Evolutionary conservation across 2,329 filamentous ascomycete species (phyloP).

Genomic region (Fonsecaea erecta): DNA sequence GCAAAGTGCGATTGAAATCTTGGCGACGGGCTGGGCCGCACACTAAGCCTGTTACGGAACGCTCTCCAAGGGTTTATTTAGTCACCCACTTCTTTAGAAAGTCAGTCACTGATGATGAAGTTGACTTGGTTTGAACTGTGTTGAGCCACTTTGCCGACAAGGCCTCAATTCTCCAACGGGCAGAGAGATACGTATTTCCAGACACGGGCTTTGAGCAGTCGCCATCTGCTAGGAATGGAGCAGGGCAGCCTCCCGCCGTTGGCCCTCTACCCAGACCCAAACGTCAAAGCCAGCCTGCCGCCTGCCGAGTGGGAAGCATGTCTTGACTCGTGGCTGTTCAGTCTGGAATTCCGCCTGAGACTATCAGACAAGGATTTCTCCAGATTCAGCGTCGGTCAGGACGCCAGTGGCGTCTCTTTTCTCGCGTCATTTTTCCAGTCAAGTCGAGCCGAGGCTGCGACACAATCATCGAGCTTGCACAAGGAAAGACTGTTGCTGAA

Average conservation of each 20-base stretch:
- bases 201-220: neutral
- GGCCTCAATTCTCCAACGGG: neutral
- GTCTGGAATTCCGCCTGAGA: slow-evolving; percentile 68
- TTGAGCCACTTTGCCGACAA: neutral
- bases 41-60: neutral
- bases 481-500: slow-evolving; percentile 59
- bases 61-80: neutral
- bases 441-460: neutral
- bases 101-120: neutral
- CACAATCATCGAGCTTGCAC: slow-evolving; percentile 9
- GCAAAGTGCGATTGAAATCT: slow-evolving; percentile 26
- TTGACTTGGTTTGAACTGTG: neutral
- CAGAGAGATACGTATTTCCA: neutral
- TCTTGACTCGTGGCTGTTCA: slow-evolving; percentile 73
- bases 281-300: slow-evolving; percentile 68
- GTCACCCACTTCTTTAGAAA: neutral
- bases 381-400: slow-evolving; percentile 48
- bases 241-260: slow-evolving; percentile 64
- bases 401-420: slow-evolving; percentile 27
- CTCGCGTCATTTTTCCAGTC: slow-evolving; percentile 29
- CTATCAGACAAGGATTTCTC: slow-evolving; percentile 62
- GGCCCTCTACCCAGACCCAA: slow-evolving; percentile 74
- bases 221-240: slow-evolving; percentile 17
- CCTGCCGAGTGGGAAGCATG: slow-evolving; percentile 77
- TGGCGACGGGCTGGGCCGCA: slow-evolving; percentile 12